Base-by-base conservation (phyloP, 176 grass and related monocot species). In the Paspalum vaginatum region DNA sequence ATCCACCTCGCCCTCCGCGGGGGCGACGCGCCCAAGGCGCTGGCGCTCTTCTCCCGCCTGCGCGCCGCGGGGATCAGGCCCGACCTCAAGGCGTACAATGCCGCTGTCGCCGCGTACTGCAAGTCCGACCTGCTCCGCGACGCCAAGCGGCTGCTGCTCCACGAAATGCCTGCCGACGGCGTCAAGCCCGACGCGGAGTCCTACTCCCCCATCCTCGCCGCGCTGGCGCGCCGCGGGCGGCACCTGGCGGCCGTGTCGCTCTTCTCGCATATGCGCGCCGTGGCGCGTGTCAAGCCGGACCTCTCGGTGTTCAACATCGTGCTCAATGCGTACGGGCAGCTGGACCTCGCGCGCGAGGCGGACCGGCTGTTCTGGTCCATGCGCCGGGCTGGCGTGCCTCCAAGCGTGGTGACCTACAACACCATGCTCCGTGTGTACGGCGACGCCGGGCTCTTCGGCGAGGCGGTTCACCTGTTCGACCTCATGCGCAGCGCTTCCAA, bases 351-450 rank as follows among this genome's bases (percentile, higher is more conserved):
- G 3, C 86, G 84, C 48, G 95, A 98, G 43, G 95, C 92, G 38
- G 95, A 98, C 69, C 81, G 88, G 21, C 90, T 98, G 52, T 98
- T 98, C 82, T 98, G 89, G 92, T 89, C 77, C 81, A 98, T 98
- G 95, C 85, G 90, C 46, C 79, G 83, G 1, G 68, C 87, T 13
- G 92, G 95, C 37, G 75, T 94, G 21, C 63, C 85, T 16, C 95
- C 95, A 1, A 87, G 90, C 64, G 78, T 94, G 41, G 95, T 98
- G 11, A 91, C 92, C 44, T 95, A 92, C 88, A 98, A 98, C 86
- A 94, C 95, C 68, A 98, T 98, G 90, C 85, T 98, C 43, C 88
- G 95, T 56, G 92, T 93, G 60, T 98, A 98, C 59, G 95, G 95
- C 18, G 92, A 98, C 62, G 87, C 89, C 6, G 95, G 91, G n/a